Evolutionary conservation across 352 stramenopile genomes (phyloP), one percentile per base, ranked within the genome.

Genomic region (Phytophthora palmivora): DNA sequence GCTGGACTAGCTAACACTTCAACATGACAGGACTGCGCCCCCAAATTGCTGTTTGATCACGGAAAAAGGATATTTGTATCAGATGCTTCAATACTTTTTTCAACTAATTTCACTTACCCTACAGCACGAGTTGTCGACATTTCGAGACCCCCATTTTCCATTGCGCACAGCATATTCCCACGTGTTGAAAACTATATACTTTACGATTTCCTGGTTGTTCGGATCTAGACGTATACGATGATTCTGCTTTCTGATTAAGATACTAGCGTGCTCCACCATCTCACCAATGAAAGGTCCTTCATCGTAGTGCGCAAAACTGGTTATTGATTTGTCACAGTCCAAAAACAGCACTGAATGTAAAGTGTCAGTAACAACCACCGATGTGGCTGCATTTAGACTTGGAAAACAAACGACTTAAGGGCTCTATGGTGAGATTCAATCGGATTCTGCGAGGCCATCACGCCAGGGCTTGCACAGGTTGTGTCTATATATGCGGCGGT

Each of bases 361-460:
- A 11, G 45, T 42, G 6, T 53, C 45, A 14, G 32, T 30, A 0
- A 30, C n/a, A 4, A 53, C 32, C 5, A 42, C 30, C 9, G 28
- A 26, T 30, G 45, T 53, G 8, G 8, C 32, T 3, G 28, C 10
- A 30, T 32, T 10, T 11, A 28, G 14, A 0, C 2, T 14, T 6
- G 28, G 4, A 11, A 32, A 5, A 22, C 28, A 53, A 19, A 38
- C 6, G 3, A 8, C 8, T 53, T 53, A 9, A 41, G 28, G 0
- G 30, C 30, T 32, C n/a, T 12, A 11, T 53, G 12, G 28, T 53
- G 45, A 12, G 45, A 42, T 11, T 52, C 44, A 10, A 53, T 24
- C 1, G 26, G 28, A 26, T 53, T 53, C 30, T 53, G 45, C 2
- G 45, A 30, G 2, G 30, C n/a, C 26, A 41, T 32, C 8, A 41